Evolutionary conservation across 1,139 yeast genomes (phyloP), one percentile per base, ranked within the genome.

Genomic region (Williopsis jadinii): DNA sequence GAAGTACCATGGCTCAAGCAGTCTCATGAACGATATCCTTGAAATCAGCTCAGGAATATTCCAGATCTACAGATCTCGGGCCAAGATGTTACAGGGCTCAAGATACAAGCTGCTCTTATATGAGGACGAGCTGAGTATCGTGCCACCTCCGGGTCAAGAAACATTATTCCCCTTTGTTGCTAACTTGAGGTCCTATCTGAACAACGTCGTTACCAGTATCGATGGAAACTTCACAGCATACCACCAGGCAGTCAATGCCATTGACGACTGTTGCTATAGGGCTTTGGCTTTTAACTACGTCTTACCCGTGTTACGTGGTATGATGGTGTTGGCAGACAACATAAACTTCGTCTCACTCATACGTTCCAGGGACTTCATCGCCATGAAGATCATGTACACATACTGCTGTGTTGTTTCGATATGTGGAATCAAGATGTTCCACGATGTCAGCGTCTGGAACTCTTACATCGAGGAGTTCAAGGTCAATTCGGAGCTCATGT

Each of bases 401-500:
- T 44, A 37, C 32, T 45, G 53, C 37, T 39, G 45, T 10, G 31
- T 53, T 9, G 46, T 53, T 13, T 52, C 55, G 3, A 40, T 47
- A 8, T 48, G 50, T 15, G 52, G 48, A 3, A 49, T 52, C 36
- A 51, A 46, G 39, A 38, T 54, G 34, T 46, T 47, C 29, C 30
- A 28, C 9, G 45, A 39, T 11, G 35, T 42, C 8, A 44, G 50
- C 9, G 38, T 47, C 1, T 63, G 67, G 67, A 52, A 55, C 26
- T 36, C 46, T 1, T 58, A 54, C 32, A 34, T 45, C 4, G 40
- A 42, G 1, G 51, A 45, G 30, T 60, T 54, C 34, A 45, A 43
- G 14, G 28, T 43, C 24, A 31, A 30, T 12, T 34, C 45, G 8
- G 14, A 19, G 3, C n/a, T 31, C 13, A 44, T 41, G 29, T 34